Evolutionary conservation across 148 eudicot genomes (phyloP), one percentile per base, ranked within the genome.

Genomic region (Vaccinium darrowii): DNA sequence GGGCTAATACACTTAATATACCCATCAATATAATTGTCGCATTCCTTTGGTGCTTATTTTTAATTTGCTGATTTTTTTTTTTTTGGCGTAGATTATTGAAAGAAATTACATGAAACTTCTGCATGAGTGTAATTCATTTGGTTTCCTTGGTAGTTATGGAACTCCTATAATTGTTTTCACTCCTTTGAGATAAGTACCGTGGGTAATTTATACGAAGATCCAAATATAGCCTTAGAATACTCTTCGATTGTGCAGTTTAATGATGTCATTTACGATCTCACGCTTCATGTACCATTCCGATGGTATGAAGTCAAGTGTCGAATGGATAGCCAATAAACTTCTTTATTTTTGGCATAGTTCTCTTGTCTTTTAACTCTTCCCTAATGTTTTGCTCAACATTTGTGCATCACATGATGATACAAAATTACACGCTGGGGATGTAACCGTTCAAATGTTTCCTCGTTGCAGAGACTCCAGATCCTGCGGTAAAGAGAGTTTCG

Each of bases 391-490:
- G 33, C 57, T 63, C 53, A 47, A 47, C 21, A 81, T 23, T 80
- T 57, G 50, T 18, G 82, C 71, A 36, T 58, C 47, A 36, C 10
- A 47, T 63, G 7, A 39, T 60, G 54, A 81, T 47, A 7, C 1
- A 65, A 81, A n/a, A 21, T 4, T 67, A 25, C 21, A 16, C 4
- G 13, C 52, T 12, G 8, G 25, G 19, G 57, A 69, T 25, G 72
- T 73, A 83, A 83, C 51, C 39, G 53, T 73, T 73, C 30, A 33
- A 30, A 11, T 13, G 3, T 54, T 63, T 53, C 33, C 52, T 15
- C 51, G 18, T 16, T 65, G 77, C 88, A 89, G 91, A 69, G 56
- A 51, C 81, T 81, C 84, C 87, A 67, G 89, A 85, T 83, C 78
- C 86, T 65, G 39, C 78, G 25, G 83, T 18, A 12, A 85, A 83